phyloP scores from a whole-genome alignment of 352 stramenopile species.

The Globisporangium iwayamae region DNA sequence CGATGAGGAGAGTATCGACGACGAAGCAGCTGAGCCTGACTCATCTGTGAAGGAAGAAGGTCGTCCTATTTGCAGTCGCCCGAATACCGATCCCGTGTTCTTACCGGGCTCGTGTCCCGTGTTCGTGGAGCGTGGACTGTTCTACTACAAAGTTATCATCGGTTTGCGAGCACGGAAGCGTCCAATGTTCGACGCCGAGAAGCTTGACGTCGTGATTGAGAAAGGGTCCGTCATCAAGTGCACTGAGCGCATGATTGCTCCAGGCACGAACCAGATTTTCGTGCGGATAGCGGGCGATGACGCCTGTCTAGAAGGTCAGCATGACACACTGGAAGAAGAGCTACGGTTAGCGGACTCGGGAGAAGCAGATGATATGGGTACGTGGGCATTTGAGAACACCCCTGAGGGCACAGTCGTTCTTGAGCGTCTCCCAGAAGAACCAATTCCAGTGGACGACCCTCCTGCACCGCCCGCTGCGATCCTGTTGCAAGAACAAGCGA shows the following conservation, averaged over 20 bases:
- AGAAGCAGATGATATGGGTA: slow-evolving; percentile 35
- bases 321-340: slow-evolving; percentile 15
- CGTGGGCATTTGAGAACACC: slow-evolving; percentile 72
- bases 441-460: slow-evolving; percentile 19
- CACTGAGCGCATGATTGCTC: slow-evolving; percentile 46
- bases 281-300: slow-evolving; percentile 30
- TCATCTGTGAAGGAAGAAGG: neutral
- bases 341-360: slow-evolving; percentile 6
- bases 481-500: slow-evolving; percentile 63
- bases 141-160: slow-evolving; percentile 63
- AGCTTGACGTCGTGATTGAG: slow-evolving; percentile 48
- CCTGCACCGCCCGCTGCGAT: slow-evolving; percentile 11
- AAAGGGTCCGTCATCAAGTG: slow-evolving; percentile 53
- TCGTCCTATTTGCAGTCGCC: neutral
- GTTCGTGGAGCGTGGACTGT: slow-evolving; percentile 51
- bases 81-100: slow-evolving; percentile 28
- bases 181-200: slow-evolving; percentile 48
- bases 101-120: slow-evolving; percentile 61
- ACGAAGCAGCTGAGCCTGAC: neutral
- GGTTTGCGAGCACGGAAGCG: slow-evolving; percentile 39
- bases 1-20: slow-evolving; percentile 1
- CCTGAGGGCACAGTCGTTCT: slow-evolving; percentile 52
- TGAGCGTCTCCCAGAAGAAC: slow-evolving; percentile 54
- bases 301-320: neutral
- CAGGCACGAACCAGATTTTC: slow-evolving; percentile 64